phyloP scores from a whole-genome alignment of 345 rosid genomes.

The Syzygium aqueum region DNA sequence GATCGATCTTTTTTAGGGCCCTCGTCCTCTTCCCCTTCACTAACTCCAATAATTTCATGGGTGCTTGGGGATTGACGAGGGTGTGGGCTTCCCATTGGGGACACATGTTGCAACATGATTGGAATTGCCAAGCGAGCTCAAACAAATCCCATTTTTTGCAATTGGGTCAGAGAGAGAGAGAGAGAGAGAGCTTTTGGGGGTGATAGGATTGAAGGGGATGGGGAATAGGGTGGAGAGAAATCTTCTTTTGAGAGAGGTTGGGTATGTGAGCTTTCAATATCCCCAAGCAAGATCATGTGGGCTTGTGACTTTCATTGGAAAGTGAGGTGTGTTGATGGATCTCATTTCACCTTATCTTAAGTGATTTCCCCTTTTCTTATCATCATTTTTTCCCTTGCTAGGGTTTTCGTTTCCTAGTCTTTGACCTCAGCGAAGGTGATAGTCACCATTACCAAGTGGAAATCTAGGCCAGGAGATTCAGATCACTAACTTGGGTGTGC shows the following conservation, averaged over 20 bases:
- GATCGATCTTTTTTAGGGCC: conserved; percentile 22
- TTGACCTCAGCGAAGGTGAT: conserved; percentile 4
- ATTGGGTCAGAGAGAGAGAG: neutral
- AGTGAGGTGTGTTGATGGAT: conserved; percentile 13
- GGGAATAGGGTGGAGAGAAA: conserved; percentile 3
- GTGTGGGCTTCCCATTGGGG: conserved; percentile 12
- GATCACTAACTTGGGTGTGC: neutral
- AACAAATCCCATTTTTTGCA: conserved; percentile 5
- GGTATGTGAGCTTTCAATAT: conserved; percentile 26
- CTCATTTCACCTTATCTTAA: neutral
- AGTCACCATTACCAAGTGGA: neutral
- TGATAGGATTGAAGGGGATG: neutral
- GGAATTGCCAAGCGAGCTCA: conserved; percentile 28
- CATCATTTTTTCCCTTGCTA: conserved; percentile 1
- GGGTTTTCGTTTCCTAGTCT: conserved; percentile 9
- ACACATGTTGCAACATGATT: conserved; percentile 40
- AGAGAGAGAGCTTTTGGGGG: neutral
- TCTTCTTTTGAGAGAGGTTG: neutral
- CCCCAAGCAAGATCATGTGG: conserved; percentile 47
- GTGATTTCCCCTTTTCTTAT: neutral
- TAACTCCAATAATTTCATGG: conserved; percentile 18
- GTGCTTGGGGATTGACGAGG: conserved; percentile 8
- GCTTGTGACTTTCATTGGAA: conserved; percentile 27
- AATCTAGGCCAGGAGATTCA: neutral
- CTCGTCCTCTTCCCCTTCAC: conserved; percentile 10